These are phyloP conservation scores for Candida saitoana DNA, from an alignment of 805 yeast genomes.

Conservation along the genomic window DNA sequence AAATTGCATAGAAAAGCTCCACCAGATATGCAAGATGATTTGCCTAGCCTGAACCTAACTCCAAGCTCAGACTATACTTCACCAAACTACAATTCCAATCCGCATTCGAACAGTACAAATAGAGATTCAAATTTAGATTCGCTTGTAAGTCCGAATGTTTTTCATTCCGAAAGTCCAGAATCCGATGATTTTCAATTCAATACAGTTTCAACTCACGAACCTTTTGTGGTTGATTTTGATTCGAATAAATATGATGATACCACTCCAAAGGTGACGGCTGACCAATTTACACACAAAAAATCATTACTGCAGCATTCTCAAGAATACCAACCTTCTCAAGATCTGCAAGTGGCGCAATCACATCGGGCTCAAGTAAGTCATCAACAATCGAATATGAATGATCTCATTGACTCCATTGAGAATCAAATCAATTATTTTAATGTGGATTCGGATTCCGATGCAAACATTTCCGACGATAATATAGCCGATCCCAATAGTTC, in stretches of 20 bases:
- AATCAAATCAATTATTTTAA: constrained; percentile 1
- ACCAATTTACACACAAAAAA: not conserved
- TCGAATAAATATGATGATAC: not conserved
- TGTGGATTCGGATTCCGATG: not conserved
- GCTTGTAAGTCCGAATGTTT: not conserved
- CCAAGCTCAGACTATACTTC: not conserved
- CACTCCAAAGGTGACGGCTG: not conserved
- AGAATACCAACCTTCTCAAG: not conserved
- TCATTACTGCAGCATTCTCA: not conserved
- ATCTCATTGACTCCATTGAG: constrained; percentile 2
- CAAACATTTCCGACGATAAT: not conserved
- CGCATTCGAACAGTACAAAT: not conserved
- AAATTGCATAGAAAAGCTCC: constrained; percentile 6
- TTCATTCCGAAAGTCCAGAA: not conserved
- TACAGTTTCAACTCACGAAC: not conserved
- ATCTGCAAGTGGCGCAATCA: not conserved
- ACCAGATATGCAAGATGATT: constrained; percentile 2
- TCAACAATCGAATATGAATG: not conserved
- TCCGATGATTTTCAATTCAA: constrained; percentile 4
- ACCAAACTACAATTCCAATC: not conserved
- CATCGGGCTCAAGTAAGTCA: not conserved
- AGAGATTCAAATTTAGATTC: not conserved
- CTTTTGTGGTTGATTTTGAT: not conserved
- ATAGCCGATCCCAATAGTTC: not conserved
- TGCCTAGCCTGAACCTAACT: not conserved